A percentile compares a stretch with the other conserved stretches of the same genome.
phyloP scores from a whole-genome alignment of 2,329 filamentous ascomycete genomes.

The Graphiopsis chlorocephala region DNA sequence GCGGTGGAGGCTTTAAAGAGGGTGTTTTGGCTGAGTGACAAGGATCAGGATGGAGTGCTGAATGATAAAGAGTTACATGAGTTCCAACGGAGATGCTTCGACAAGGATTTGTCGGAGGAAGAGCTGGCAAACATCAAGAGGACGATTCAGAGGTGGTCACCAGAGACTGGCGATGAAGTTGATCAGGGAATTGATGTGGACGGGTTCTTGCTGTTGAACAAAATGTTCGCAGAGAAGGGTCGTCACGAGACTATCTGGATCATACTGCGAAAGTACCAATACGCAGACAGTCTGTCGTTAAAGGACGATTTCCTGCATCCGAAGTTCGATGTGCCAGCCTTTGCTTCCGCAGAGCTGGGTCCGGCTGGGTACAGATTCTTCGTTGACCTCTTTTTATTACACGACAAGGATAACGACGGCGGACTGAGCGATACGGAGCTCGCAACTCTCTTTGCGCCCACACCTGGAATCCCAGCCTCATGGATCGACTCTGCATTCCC shows the following conservation, averaged over 20 bases:
- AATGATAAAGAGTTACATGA: constrained; percentile 87
- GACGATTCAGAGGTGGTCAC: constrained; percentile 63
- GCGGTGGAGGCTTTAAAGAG: constrained; percentile 82
- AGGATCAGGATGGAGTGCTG: constrained; percentile 89
- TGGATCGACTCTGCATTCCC: constrained; percentile 91
- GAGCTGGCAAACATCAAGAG: constrained; percentile 90
- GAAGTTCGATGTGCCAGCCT: constrained; percentile 90
- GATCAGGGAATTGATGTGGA: constrained; percentile 73
- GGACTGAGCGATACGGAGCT: constrained; percentile 85
- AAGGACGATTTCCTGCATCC: constrained; percentile 90
- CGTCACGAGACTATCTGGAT: constrained; percentile 98
- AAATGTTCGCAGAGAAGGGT: constrained; percentile 94
- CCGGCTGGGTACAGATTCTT: constrained; percentile 96
- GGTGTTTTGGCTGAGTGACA: constrained; percentile 94
- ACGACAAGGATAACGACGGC: constrained; percentile 96
- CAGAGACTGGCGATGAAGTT: constrained; percentile 35
- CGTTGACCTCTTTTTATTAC: constrained; percentile 89
- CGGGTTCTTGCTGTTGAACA: constrained; percentile 88
- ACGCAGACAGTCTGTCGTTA: constrained; percentile 89
- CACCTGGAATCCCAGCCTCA: constrained; percentile 79
- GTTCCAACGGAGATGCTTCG: constrained; percentile 89
- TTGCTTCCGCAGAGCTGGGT: constrained; percentile 88
- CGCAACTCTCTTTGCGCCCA: constrained; percentile 83
- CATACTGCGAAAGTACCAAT: constrained; percentile 89
- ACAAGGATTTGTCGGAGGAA: constrained; percentile 74